Conservation (phyloP, 1,139 yeast genomes). For the Candida gigantensis region DNA sequence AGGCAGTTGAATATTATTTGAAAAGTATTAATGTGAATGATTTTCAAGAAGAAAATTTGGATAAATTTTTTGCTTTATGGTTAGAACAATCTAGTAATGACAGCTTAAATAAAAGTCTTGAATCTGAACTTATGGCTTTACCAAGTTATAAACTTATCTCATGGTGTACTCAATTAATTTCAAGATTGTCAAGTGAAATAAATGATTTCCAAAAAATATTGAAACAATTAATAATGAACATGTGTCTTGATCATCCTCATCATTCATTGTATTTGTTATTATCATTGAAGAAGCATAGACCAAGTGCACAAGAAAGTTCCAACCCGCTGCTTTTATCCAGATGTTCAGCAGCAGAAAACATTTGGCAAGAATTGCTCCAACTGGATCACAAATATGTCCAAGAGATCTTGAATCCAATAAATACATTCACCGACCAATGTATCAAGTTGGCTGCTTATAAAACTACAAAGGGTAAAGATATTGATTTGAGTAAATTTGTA, state of each 20-base stretch:
- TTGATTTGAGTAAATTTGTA: conserved; percentile 38
- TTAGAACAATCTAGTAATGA: conserved; percentile 56
- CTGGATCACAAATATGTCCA: conserved; percentile 8
- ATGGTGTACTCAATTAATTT: conserved; percentile 83
- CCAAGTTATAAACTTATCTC: conserved; percentile 67
- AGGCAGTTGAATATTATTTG: conserved; percentile 64
- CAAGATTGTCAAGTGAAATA: conserved; percentile 58
- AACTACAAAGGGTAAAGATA: conserved; percentile 31
- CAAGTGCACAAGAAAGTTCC: conserved; percentile 26
- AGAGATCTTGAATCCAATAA: conserved; percentile 38
- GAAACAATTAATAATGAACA: conserved; percentile 46
- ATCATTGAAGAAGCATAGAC: conserved; percentile 53
- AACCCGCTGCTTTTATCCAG: conserved; percentile 45
- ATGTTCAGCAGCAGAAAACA: conserved; percentile 49
- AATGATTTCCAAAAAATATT: conserved; percentile 58
- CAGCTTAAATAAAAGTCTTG: conserved; percentile 35
- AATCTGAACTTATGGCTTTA: conserved; percentile 36
- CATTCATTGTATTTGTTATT: conserved; percentile 73
- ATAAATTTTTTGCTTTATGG: conserved; percentile 86
- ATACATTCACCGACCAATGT: conserved; percentile 50
- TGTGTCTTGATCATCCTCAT: conserved; percentile 69
- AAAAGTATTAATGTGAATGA: conserved; percentile 49
- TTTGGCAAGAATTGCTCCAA: conserved; percentile 36
- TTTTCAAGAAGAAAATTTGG: conserved; percentile 61
- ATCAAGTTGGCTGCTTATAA: conserved; percentile 54